Conservation (phyloP, 1,284 basidiomycete species). For the Rhodotorula glutinis region DNA sequence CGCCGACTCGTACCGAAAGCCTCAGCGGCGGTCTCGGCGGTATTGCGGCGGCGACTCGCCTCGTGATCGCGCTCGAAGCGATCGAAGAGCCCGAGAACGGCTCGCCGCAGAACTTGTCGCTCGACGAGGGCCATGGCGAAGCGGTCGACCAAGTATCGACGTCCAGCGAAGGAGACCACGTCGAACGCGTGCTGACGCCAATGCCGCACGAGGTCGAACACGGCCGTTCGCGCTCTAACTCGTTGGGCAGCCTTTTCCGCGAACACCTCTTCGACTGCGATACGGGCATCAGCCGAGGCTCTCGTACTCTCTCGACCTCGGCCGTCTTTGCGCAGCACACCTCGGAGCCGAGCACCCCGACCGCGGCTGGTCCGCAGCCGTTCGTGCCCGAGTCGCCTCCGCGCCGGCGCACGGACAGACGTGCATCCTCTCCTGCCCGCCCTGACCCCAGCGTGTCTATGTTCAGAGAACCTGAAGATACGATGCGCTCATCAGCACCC, state of each 20-base stretch:
- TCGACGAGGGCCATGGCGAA: not conserved
- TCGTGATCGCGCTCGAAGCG: conserved; percentile 9
- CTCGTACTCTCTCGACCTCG: not conserved
- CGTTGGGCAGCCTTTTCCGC: conserved; percentile 1
- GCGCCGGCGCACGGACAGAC: not conserved
- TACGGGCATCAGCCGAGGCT: too few species aligned
- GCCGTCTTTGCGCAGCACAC: too few species aligned
- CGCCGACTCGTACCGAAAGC: too few species aligned
- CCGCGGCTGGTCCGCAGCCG: not conserved
- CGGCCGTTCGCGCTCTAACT: not conserved
- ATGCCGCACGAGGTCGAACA: not conserved
- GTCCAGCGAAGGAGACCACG: conserved; percentile 1
- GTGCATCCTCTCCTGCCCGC: not conserved
- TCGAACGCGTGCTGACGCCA: conserved; percentile 18
- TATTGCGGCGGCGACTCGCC: not conserved
- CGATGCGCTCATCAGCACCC: too few species aligned
- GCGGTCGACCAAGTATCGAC: not conserved
- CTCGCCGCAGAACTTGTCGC: not conserved
- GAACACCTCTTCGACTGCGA: not conserved
- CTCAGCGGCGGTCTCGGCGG: not conserved
- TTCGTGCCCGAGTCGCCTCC: not conserved
- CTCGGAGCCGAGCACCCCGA: not conserved
- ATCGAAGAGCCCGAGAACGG: conserved; percentile 12
- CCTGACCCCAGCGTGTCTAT: too few species aligned
- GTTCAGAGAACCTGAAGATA: too few species aligned